Conservation (phyloP, 1,284 basidiomycete species). For the Lentinula novae-zelandiae region DNA sequence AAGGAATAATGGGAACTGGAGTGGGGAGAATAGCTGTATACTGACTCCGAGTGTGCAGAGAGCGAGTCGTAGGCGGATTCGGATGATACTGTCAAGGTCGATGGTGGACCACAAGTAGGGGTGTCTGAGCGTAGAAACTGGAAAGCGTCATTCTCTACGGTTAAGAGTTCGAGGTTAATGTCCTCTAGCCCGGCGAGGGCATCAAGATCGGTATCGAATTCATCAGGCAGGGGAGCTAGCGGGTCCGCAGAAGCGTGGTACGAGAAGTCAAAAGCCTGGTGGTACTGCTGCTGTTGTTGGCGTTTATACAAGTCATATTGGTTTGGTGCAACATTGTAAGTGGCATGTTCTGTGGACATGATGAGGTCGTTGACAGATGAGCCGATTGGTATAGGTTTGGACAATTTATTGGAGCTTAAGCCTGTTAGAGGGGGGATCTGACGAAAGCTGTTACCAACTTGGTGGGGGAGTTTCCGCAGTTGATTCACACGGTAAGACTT, state of each 20-base stretch:
- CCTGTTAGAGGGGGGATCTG: not conserved
- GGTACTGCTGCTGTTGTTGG: constrained; percentile 28
- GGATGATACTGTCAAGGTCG: constrained; percentile 73
- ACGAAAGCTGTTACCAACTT: not conserved
- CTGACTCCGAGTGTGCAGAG: constrained; percentile 63
- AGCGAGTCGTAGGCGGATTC: constrained; percentile 71
- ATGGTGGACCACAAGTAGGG: constrained; percentile 66
- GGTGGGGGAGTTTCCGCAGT: not conserved
- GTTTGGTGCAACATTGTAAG: constrained; percentile 4
- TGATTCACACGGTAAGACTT: not conserved
- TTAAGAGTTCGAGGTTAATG: constrained; percentile 57
- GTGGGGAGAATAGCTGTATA: constrained; percentile 60
- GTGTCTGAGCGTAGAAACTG: constrained; percentile 58
- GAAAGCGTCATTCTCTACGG: constrained; percentile 62
- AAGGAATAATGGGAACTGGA: constrained; percentile 50
- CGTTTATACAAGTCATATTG: constrained; percentile 14
- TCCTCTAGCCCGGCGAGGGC: constrained; percentile 60
- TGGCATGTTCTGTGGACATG: constrained; percentile 8
- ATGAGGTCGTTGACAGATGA: not conserved
- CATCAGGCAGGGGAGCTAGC: constrained; percentile 70
- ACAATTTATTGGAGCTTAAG: not conserved
- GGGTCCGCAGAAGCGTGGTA: constrained; percentile 65
- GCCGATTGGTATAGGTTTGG: not conserved
- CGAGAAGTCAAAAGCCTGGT: constrained; percentile 57
- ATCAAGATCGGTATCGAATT: constrained; percentile 79